Base-by-base conservation (phyloP, 257 asterid species). In the Penstemon eatonii region DNA sequence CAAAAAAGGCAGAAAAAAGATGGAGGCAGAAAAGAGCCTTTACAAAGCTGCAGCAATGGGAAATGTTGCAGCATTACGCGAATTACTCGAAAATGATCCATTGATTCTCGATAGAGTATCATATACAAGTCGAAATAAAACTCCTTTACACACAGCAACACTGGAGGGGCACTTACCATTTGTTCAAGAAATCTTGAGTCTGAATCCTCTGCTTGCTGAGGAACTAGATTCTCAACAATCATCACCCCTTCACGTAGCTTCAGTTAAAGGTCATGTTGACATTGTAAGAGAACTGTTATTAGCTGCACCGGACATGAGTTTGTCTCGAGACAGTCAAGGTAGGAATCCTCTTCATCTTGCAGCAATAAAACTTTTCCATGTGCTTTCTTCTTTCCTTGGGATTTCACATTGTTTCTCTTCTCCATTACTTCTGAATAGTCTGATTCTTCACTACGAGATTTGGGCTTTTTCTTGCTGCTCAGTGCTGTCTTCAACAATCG, bases 261-360 rank as follows among this genome's bases (percentile, higher is more conserved):
- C 84, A 0, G 76, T 69, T 12, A 68, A 70, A 37, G 84, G 86
- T 41, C 60, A 73, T 11, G 18, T 33, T 5, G 78, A 63, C 5
- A 63, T 77, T 11, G 82, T 68, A 2, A 19, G 9, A 33, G 76
- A n/a, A 18, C 60, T 84, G 37, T 1, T 77, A 9, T 12, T 38
- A 0, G 71, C 44, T 3, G 46, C 79, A 56, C 57, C 56, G 0
- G 78, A 51, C 4, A 45, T 73, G 58, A 81, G 82, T 53, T 7
- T 74, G 7, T 69, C 55, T 8, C 62, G 67, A 4, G 83, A 82
- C 37, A 12, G 47, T 3, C 67, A 80, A 18, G 79, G 80, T 33
- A 73, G 70, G 36, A 69, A 73, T 10, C 86, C 91, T 3, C 56
- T 82, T 6, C 88, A 85, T 67, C 50, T 76, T 7, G 86, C 88